Base-by-base conservation (phyloP, 2,329 filamentous ascomycete species). In the Sarocladiaceae sp. region DNA sequence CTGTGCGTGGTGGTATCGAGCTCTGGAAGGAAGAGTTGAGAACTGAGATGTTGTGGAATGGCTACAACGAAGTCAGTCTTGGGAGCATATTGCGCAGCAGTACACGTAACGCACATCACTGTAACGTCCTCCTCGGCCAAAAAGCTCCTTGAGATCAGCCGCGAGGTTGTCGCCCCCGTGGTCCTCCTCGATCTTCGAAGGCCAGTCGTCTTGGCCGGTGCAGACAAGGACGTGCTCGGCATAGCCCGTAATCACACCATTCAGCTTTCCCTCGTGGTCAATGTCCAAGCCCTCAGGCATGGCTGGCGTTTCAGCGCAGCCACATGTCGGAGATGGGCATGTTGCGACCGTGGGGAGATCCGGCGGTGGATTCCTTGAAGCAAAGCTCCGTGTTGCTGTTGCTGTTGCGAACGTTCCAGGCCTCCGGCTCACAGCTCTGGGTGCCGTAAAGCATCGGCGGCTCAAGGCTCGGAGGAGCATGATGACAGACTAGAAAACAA, bases 181-280 rank as follows among this genome's bases (percentile, higher is more conserved):
- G 48, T 94, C 88, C 19, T 95, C 82, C 59, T 95, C 89, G 50
- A 96, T 94, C 46, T 79, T 78, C 57, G 85, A 90, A 21, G 74
- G 70, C 90, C 90, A 96, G 65, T 95, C 86, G 23, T 74, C 67
- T 48, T 80, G 78, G 4, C 88, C 89, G 0, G 89, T 95, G 50
- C 85, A 90, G 12, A 96, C 73, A 9, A 97, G 64, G 3, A 96
- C 76, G 54, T 96, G 89, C 62, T 94, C 83, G 1, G 81, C 73
- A 59, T 95, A 95, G 1, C 74, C 70, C 2, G 84, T 73, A 66
- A 95, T 90, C 5, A 85, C 83, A 11, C 86, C 86, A 57, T 85
- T 83, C 33, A 96, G 68, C 15, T 76, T 72, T 31, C 77, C 77
- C 48, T 78, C 73, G 54, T 75, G 73, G 58, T 96, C 89, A 44